Conservation (phyloP, 257 asterid genomes). For the Nicotiana paniculata region DNA sequence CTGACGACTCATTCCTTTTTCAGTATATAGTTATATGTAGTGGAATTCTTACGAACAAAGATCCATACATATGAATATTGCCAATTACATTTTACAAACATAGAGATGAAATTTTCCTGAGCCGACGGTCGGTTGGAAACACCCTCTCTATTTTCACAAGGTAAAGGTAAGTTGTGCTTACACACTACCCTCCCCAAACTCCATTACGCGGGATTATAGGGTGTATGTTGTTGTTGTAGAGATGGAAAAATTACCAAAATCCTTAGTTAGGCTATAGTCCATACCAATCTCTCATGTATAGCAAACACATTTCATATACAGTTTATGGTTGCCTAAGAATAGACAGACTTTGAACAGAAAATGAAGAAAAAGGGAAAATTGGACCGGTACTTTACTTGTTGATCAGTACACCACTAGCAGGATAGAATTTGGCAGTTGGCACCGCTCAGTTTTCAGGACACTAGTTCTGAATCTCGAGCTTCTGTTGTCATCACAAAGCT, state of each 20-base stretch:
- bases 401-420: neutral
- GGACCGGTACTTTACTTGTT: neutral
- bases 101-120: too few species aligned
- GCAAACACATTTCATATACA: neutral
- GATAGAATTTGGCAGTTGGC: neutral
- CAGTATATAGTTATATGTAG: too few species aligned
- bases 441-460: slow-evolving; percentile 20
- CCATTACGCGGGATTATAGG: too few species aligned
- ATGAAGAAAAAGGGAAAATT: neutral
- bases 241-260: neutral
- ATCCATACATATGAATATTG: too few species aligned
- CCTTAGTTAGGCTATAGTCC: neutral
- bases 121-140: too few species aligned
- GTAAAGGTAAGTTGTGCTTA: too few species aligned
- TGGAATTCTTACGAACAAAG: too few species aligned
- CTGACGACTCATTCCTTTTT: too few species aligned
- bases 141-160: neutral
- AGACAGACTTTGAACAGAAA: neutral
- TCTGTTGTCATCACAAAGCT: slow-evolving; percentile 59
- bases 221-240: too few species aligned
- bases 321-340: neutral
- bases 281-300: too few species aligned
- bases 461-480: slow-evolving; percentile 63
- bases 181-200: too few species aligned
- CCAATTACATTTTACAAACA: neutral